A percentile compares a stretch with the other conserved stretches of the same genome.
Evolutionary conservation across 352 stramenopile species (phyloP).

Genomic region (Thalassiosira ordinaria): DNA sequence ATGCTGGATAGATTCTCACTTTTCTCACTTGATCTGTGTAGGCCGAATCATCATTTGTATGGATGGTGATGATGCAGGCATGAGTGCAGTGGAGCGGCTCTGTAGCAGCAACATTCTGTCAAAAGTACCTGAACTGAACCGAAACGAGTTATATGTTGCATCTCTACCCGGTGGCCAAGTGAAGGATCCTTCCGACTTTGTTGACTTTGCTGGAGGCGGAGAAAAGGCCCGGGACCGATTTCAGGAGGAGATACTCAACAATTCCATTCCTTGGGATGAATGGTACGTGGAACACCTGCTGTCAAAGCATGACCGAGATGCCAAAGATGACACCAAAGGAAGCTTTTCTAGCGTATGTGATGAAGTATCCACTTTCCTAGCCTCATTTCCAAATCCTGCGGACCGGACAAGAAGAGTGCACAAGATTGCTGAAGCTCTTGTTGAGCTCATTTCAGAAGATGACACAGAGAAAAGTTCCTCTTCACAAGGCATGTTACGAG

Average conservation of each 20-base stretch:
- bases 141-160: conserved; percentile 65
- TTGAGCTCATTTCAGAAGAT: conserved; percentile 39
- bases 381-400: conserved; percentile 56
- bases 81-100: conserved; percentile 75
- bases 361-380: conserved; percentile 65
- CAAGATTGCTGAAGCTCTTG: conserved; percentile 50
- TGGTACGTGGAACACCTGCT: conserved; percentile 70
- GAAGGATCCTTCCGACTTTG: conserved; percentile 80
- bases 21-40: background rate
- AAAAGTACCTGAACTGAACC: conserved; percentile 47
- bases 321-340: conserved; percentile 15
- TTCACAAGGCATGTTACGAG: conserved; percentile 47
- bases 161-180: conserved; percentile 47
- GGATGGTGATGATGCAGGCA: conserved; percentile 84
- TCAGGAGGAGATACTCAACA: conserved; percentile 60
- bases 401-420: conserved; percentile 61
- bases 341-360: conserved; percentile 68
- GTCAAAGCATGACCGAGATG: conserved; percentile 45
- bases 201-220: conserved; percentile 47
- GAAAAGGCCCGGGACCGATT: conserved; percentile 54
- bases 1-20: no score
- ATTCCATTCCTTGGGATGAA: conserved; percentile 63
- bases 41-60: conserved; percentile 83
- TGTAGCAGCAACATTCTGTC: conserved; percentile 62
- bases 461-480: conserved; percentile 31